A percentile compares a stretch with the other conserved stretches of the same genome.
Conservation (phyloP, 2,329 filamentous ascomycete genomes). For the Fusarium denticulatum region DNA sequence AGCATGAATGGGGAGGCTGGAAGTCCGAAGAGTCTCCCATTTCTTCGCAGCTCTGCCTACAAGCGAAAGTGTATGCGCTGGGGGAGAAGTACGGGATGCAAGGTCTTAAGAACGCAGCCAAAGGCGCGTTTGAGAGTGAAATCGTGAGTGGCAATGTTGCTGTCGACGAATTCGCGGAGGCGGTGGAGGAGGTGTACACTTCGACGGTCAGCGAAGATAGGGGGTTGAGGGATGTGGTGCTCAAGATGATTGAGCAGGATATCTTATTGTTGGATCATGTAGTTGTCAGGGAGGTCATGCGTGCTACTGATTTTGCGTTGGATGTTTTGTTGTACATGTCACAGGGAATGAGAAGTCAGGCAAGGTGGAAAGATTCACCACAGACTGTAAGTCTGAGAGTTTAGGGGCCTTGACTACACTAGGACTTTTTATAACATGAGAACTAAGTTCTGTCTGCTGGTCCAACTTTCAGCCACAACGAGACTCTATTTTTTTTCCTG, state of each 20-base stretch:
- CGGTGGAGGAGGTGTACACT: not conserved
- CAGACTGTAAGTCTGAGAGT: not conserved
- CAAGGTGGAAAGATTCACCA: not conserved
- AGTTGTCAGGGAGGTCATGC: not conserved
- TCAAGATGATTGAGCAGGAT: not conserved
- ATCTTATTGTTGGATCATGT: not conserved
- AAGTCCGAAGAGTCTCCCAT: fast-evolving
- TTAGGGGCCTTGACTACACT: not conserved
- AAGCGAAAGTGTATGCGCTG: fast-evolving
- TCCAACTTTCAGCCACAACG: too few species aligned
- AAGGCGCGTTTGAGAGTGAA: fast-evolving
- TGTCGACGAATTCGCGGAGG: not conserved
- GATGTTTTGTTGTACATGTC: not conserved
- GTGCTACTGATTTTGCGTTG: not conserved
- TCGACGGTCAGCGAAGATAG: not conserved
- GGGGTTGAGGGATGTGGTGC: not conserved
- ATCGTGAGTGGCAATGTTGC: not conserved
- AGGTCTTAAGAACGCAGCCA: fast-evolving
- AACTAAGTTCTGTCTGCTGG: not conserved
- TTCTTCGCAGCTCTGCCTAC: not conserved
- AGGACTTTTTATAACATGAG: not conserved
- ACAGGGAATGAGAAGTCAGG: not conserved
- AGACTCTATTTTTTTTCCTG: too few species aligned
- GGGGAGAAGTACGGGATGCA: not conserved
- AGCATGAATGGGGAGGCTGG: not conserved